Evolutionary conservation across 306 rosid genomes (phyloP).

Genomic region (Malus orientalis): DNA sequence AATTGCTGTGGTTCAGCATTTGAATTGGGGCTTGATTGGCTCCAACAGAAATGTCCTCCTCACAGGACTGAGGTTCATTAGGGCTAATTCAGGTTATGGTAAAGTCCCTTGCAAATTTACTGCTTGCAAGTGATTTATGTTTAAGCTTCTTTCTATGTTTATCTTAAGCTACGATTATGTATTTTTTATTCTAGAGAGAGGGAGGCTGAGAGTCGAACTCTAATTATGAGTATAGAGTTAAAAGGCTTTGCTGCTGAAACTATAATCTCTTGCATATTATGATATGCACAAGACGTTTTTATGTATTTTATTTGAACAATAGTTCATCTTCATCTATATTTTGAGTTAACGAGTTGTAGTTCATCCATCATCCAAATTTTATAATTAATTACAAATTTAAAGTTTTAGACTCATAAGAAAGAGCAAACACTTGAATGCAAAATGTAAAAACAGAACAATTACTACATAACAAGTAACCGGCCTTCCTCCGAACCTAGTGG

Average conservation of each 20-base stretch:
- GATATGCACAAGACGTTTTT: not conserved
- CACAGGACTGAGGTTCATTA: slow-evolving; percentile 59
- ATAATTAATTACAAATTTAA: too few species aligned
- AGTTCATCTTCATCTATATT: not conserved
- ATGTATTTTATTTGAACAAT: too few species aligned
- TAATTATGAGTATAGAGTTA: not conserved
- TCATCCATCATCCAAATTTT: not conserved
- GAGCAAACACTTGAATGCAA: not conserved
- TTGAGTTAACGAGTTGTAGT: not conserved
- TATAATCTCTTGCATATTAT: not conserved
- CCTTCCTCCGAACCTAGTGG: too few species aligned
- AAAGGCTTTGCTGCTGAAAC: not conserved
- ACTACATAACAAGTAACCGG: not conserved
- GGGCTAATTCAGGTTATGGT: slow-evolving; percentile 66
- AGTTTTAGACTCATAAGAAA: too few species aligned
- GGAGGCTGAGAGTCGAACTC: not conserved
- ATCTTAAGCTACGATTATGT: not conserved
- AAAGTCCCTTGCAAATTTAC: slow-evolving; percentile 66
- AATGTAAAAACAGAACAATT: not conserved
- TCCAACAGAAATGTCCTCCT: slow-evolving; percentile 44
- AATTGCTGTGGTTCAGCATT: slow-evolving; percentile 39
- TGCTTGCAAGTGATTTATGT: slow-evolving; percentile 34
- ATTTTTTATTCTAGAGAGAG: not conserved
- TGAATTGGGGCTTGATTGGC: slow-evolving; percentile 62
- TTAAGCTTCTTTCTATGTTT: not conserved